These are phyloP conservation scores for Hyphodiscus hymeniophilus DNA, from an alignment of 495 filamentous ascomycete genomes.

Conservation along the genomic window DNA sequence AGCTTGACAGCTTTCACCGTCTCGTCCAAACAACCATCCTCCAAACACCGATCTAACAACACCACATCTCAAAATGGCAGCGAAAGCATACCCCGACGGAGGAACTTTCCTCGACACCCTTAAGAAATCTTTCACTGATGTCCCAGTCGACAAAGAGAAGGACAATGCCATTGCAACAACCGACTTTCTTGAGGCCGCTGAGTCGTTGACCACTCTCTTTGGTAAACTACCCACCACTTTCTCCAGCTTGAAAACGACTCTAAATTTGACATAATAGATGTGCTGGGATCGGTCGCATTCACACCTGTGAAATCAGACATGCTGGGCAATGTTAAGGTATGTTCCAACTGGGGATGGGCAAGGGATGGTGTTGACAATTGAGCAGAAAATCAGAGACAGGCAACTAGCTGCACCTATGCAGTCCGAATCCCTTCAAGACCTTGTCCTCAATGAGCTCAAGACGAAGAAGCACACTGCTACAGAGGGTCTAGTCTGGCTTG, in stretches of 20 bases:
- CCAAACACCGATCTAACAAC: neutral
- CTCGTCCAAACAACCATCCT: neutral
- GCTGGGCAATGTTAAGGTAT: conserved; percentile 83
- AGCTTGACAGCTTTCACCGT: no score
- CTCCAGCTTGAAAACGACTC: no score
- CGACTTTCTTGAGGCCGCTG: conserved; percentile 87
- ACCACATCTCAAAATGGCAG: conserved; percentile 10
- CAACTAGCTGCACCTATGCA: conserved; percentile 67
- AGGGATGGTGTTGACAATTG: neutral
- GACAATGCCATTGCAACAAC: conserved; percentile 71
- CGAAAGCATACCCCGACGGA: conserved; percentile 41
- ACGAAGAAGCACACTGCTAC: conserved; percentile 75
- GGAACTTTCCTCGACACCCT: conserved; percentile 78
- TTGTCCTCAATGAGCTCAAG: conserved; percentile 80
- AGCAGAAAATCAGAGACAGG: conserved; percentile 83
- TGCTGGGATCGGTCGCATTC: conserved; percentile 77
- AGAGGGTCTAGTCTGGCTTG: conserved; percentile 87
- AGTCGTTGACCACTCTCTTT: conserved; percentile 78
- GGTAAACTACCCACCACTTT: conserved; percentile 48
- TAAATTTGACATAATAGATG: no score
- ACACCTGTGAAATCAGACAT: conserved; percentile 84
- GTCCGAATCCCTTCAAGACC: conserved; percentile 72
- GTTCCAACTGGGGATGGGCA: conserved; percentile 11
- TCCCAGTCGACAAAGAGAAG: conserved; percentile 62
- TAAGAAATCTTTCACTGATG: conserved; percentile 73